Evolutionary conservation across 352 stramenopile genomes (phyloP).

Genomic region (Plasmopara muralis): DNA sequence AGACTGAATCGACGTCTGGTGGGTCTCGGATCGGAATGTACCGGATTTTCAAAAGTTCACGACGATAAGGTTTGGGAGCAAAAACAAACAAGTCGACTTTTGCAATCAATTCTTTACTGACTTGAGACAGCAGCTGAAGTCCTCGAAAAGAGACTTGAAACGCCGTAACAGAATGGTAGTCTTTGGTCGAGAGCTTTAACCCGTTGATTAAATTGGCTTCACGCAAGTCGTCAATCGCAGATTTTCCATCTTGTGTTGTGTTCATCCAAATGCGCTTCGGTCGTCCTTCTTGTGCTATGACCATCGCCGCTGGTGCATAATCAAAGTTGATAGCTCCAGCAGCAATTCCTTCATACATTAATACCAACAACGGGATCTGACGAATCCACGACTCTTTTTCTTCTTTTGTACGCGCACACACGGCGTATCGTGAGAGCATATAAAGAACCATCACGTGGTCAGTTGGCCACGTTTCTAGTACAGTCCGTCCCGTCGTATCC

Average conservation of each 20-base stretch:
- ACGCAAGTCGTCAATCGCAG: slow-evolving; percentile 52
- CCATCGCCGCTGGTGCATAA: slow-evolving; percentile 48
- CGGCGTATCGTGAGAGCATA: slow-evolving; percentile 35
- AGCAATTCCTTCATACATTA: slow-evolving; percentile 61
- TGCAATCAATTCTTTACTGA: slow-evolving; percentile 37
- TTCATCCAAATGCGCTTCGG: slow-evolving; percentile 63
- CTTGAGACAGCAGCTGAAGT: slow-evolving; percentile 36
- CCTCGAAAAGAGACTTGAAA: slow-evolving; percentile 52
- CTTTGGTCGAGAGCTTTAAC: slow-evolving; percentile 52
- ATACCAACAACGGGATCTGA: slow-evolving; percentile 76
- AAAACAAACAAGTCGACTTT: slow-evolving; percentile 56
- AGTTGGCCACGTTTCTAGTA: slow-evolving; percentile 45
- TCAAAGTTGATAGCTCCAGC: slow-evolving; percentile 53
- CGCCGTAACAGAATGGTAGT: slow-evolving; percentile 57
- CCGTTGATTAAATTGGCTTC: slow-evolving; percentile 59
- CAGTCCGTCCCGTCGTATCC: slow-evolving; percentile 31
- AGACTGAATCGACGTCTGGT: slow-evolving; percentile 8
- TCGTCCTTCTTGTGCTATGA: slow-evolving; percentile 45
- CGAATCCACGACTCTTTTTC: slow-evolving; percentile 92
- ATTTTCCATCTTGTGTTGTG: slow-evolving; percentile 58
- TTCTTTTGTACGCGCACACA: slow-evolving; percentile 55
- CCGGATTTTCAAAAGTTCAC: slow-evolving; percentile 47
- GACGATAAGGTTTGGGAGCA: slow-evolving; percentile 45
- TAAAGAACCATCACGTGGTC: slow-evolving; percentile 57
- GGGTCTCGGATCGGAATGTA: slow-evolving; percentile 54